phyloP scores from a whole-genome alignment of 352 stramenopile species.

The Globisporangium nagaii region DNA sequence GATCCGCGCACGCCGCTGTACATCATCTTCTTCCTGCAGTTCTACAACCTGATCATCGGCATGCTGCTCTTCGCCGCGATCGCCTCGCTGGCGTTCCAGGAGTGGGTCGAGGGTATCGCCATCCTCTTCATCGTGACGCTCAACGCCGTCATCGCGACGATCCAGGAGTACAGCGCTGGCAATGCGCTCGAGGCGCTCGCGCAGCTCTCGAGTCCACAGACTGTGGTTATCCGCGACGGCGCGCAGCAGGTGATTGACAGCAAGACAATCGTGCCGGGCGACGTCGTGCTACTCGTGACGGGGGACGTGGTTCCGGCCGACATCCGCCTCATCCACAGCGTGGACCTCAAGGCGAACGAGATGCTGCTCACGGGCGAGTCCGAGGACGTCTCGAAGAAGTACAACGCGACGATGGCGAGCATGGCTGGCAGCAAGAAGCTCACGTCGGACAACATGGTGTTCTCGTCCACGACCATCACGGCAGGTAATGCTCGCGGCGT shows the following conservation, averaged over 20 bases:
- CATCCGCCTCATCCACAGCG: conserved; percentile 84
- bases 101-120: conserved; percentile 66
- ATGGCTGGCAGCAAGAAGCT: conserved; percentile 32
- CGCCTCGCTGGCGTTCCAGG: conserved; percentile 47
- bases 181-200: conserved; percentile 59
- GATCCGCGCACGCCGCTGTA: conserved; percentile 50
- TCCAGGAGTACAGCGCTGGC: conserved; percentile 56
- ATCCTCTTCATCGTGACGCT: conserved; percentile 62
- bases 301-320: conserved; percentile 93
- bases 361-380: conserved; percentile 93
- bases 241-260: conserved; percentile 59
- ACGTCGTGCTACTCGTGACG: conserved; percentile 86
- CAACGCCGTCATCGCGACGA: conserved; percentile 55
- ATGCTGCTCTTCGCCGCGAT: conserved; percentile 58
- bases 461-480: conserved; percentile 87
- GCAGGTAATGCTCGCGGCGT: conserved; percentile 64
- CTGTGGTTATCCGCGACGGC: conserved; percentile 57
- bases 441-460: conserved; percentile 89
- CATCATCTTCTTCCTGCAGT: conserved; percentile 67
- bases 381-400: conserved; percentile 71
- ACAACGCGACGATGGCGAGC: conserved; percentile 26
- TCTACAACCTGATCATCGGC: conserved; percentile 77
- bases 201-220: conserved; percentile 60
- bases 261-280: conserved; percentile 66
- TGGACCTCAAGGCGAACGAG: conserved; percentile 89